phyloP scores from a whole-genome alignment of 1,284 basidiomycete genomes.

The Trametes sp. region DNA sequence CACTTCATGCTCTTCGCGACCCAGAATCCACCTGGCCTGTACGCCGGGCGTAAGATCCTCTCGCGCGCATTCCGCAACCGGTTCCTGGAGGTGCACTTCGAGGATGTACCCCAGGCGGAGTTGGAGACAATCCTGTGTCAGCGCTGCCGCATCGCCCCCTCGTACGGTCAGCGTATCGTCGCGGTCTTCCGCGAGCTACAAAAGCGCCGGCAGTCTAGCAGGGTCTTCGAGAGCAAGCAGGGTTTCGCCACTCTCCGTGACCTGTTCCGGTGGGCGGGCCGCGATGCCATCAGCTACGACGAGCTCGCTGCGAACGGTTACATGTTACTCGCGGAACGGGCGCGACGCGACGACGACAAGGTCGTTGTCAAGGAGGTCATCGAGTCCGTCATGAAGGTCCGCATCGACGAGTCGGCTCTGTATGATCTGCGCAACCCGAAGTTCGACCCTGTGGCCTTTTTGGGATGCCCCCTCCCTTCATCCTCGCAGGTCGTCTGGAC shows the following conservation, averaged over 20 bases:
- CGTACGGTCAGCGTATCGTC: constrained; percentile 92
- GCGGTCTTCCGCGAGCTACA: constrained; percentile 94
- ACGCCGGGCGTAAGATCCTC: constrained; percentile 94
- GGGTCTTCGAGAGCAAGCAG: constrained; percentile 98
- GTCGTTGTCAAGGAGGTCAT: constrained; percentile 91
- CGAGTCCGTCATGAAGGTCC: constrained; percentile 90
- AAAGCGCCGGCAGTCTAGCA: constrained; percentile 87
- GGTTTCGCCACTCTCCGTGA: constrained; percentile 98
- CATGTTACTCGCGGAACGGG: constrained; percentile 96
- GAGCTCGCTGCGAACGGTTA: constrained; percentile 97
- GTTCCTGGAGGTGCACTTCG: constrained; percentile 99
- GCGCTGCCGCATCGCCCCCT: constrained; percentile 90
- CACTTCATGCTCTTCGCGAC: constrained; percentile 99
- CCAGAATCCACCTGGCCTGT: constrained; percentile 98
- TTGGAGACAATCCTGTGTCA: constrained; percentile 93
- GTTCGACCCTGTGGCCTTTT: constrained; percentile 53
- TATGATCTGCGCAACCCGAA: constrained; percentile 68
- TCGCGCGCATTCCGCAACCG: constrained; percentile 98
- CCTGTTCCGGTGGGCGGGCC: constrained; percentile 95
- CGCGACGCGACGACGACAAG: constrained; percentile 88
- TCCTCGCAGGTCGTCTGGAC: constrained; percentile 85
- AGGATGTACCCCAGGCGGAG: constrained; percentile 95
- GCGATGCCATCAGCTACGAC: constrained; percentile 90
- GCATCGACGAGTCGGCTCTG: constrained; percentile 74
- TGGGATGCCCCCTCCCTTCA: constrained; percentile 65